Base-by-base conservation (phyloP, 331 rosid genomes). In the Acacia pycnantha region DNA sequence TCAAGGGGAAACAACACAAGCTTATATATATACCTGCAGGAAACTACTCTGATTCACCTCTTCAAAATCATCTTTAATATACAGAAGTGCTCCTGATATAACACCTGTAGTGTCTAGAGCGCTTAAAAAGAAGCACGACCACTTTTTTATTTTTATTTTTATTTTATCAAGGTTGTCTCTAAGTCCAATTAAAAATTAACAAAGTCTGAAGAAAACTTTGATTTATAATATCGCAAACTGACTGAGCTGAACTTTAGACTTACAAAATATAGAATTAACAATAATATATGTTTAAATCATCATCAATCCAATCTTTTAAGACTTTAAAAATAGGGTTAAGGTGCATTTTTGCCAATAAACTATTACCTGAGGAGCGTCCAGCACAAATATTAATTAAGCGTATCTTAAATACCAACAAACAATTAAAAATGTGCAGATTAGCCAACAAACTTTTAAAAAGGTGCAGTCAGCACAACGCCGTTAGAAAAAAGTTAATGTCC, bases 31-130 rank as follows among this genome's bases (percentile, higher is more conserved):
- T 58, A 85, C 88, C 85, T 82, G 88, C 18, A 85, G 78, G 66
- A 85, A 82, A 50, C 86, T 85, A 74, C 88, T 85, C 59, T 62
- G 68, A 9, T 59, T 22, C 14, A 85, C 88, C 35, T 10, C 59
- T 33, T 67, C 71, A 82, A 85, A 85, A 73, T 85, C 88, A 66
- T 85, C 88, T 77, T 82, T 85, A 67, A 85, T 85, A 35, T 82
- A 85, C 21, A 78, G 65, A 48, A 85, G 81, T 8, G 86, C 86
- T 50, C 88, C 86, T 11, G 88, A 85, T 68, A 82, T 78, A 35
- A 85, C 88, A 78, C 86, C 84, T 85, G 76, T 76, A 73, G 46
- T 2, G 15, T 16, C 46, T 31, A 71, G 6, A 43, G 31, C 11
- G 2, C 3, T 64, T 65, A 31, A 65, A 65, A 31, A 14, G 70